phyloP scores from a whole-genome alignment of 441 rosid species.

The Populus tomentosa region DNA sequence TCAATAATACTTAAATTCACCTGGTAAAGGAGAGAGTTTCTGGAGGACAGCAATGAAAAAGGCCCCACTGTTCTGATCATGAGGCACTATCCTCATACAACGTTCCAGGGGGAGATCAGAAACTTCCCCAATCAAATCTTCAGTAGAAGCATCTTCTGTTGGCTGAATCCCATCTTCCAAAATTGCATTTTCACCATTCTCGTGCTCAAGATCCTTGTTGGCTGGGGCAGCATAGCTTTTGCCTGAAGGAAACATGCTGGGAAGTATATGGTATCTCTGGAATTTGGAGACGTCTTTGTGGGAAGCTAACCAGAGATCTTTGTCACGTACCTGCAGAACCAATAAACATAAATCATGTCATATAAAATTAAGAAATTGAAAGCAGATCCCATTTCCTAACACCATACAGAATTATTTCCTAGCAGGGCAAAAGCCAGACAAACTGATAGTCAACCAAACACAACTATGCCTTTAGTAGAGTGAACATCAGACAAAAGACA shows the following conservation, averaged over 20 bases:
- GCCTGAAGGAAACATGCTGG: constrained; percentile 92
- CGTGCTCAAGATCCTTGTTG: constrained; percentile 25
- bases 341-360: constrained; percentile 5
- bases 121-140: constrained; percentile 51
- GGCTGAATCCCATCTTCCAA: constrained; percentile 34
- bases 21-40: constrained; percentile 73
- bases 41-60: constrained; percentile 87
- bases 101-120: constrained; percentile 77
- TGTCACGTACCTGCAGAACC: constrained; percentile 65
- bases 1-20: constrained; percentile 26
- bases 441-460: not conserved
- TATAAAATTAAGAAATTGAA: not conserved
- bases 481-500: not conserved
- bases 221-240: constrained; percentile 31
- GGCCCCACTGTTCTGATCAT: constrained; percentile 97
- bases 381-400: not conserved
- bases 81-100: constrained; percentile 93
- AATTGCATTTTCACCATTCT: constrained; percentile 28
- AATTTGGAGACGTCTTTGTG: constrained; percentile 54
- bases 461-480: not conserved
- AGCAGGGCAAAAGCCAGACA: not conserved
- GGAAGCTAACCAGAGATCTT: constrained; percentile 65
- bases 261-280: constrained; percentile 49
- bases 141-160: constrained; percentile 25
- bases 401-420: not conserved